These are phyloP conservation scores for Glonium stellatum DNA, from an alignment of 495 filamentous ascomycete species.

Conservation along the genomic window DNA sequence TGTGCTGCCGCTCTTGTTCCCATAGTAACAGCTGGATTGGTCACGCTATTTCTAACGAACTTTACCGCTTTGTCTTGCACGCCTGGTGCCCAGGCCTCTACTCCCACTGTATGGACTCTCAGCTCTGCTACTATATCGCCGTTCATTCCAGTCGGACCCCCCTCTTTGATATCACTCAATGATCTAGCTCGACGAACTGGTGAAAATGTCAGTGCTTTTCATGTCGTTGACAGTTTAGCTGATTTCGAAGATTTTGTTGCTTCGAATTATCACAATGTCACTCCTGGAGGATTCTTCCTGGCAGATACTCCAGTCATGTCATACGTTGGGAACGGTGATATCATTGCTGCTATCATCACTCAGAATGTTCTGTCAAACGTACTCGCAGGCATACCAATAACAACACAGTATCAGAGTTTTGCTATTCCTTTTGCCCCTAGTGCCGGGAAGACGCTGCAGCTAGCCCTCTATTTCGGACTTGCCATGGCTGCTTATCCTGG, in stretches of 20 bases:
- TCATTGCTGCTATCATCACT: constrained; percentile 54
- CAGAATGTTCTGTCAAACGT: constrained; percentile 66
- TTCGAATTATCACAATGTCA: constrained; percentile 56
- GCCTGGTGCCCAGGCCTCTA: constrained; percentile 39
- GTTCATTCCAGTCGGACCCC: constrained; percentile 57
- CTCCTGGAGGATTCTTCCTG: constrained; percentile 70
- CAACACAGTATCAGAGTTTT: constrained; percentile 60
- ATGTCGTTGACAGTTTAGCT: constrained; percentile 47
- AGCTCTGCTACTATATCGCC: constrained; percentile 34
- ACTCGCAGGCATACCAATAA: constrained; percentile 58
- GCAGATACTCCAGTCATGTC: constrained; percentile 48
- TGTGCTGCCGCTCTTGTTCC: constrained; percentile 65
- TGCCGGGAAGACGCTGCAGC: constrained; percentile 65
- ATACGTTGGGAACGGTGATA: constrained; percentile 47
- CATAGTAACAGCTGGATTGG: constrained; percentile 65
- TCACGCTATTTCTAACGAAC: constrained; percentile 60
- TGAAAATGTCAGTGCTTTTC: too few species aligned
- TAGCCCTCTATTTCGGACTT: constrained; percentile 71
- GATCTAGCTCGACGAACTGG: constrained; percentile 12
- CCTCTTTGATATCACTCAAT: constrained; percentile 16
- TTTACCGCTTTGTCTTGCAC: constrained; percentile 53
- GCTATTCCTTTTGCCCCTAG: constrained; percentile 59
- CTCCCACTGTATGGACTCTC: constrained; percentile 38
- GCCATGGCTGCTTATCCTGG: constrained; percentile 70
- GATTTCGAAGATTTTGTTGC: constrained; percentile 63